These are phyloP conservation scores for Nemania sp. DNA, from an alignment of 2,329 filamentous ascomycete genomes.

Conservation along the genomic window DNA sequence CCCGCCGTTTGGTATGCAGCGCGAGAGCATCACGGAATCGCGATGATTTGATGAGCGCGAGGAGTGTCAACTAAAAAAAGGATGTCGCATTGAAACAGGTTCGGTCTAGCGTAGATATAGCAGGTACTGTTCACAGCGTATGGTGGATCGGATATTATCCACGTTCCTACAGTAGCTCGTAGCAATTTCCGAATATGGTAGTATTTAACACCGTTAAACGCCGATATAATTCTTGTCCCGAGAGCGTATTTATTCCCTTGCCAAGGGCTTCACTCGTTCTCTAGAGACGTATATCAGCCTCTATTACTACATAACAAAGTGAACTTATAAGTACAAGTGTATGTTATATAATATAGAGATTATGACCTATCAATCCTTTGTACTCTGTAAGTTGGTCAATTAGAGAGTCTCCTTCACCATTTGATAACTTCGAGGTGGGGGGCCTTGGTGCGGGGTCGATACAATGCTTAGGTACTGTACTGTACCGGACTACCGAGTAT, in stretches of 20 bases:
- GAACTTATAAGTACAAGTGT: neutral
- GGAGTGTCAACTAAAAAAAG: slow-evolving; percentile 5
- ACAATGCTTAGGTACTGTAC: too few species aligned
- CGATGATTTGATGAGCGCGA: slow-evolving; percentile 8
- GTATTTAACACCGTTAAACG: slow-evolving; percentile 13
- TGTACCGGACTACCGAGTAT: too few species aligned
- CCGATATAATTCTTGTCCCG: too few species aligned
- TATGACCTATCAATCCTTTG: too few species aligned
- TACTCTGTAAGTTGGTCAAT: too few species aligned
- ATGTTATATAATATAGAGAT: neutral
- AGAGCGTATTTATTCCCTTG: too few species aligned
- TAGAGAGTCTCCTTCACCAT: neutral
- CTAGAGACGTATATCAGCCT: neutral
- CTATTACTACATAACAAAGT: neutral
- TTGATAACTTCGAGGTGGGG: neutral
- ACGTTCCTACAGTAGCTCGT: neutral
- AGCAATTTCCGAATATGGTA: slow-evolving; percentile 16
- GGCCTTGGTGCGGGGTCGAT: neutral
- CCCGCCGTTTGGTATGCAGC: neutral
- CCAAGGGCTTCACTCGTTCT: neutral
- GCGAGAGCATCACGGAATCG: neutral
- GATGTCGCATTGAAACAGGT: neutral
- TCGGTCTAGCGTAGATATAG: neutral
- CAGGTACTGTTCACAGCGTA: too few species aligned
- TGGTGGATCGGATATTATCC: neutral